phyloP scores from a whole-genome alignment of 352 stramenopile species.

The Plasmopara viticola region DNA sequence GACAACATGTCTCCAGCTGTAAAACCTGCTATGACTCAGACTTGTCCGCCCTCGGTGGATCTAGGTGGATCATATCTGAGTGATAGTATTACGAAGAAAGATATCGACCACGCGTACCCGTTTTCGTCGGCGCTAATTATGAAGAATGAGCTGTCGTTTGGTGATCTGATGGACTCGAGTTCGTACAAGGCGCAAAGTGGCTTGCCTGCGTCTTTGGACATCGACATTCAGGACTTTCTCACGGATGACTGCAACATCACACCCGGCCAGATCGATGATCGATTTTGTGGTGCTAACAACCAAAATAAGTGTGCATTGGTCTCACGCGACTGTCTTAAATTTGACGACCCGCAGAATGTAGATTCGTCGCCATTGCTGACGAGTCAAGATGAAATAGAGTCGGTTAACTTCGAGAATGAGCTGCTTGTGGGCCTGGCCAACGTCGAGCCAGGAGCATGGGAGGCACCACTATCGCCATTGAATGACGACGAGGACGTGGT shows the following conservation, averaged over 20 bases:
- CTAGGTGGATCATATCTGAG: constrained; percentile 36
- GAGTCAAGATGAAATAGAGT: constrained; percentile 24
- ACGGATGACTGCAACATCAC: constrained; percentile 74
- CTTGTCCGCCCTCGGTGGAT: constrained; percentile 50
- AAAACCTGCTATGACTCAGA: constrained; percentile 58
- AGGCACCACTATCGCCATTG: constrained; percentile 72
- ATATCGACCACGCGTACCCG: constrained; percentile 31
- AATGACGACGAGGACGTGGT: constrained; percentile 83
- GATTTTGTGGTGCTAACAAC: constrained; percentile 26
- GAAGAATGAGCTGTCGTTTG: constrained; percentile 44
- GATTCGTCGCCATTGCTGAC: constrained; percentile 20
- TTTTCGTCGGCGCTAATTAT: constrained; percentile 34
- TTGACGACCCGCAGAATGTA: constrained; percentile 26
- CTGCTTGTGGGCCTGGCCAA: constrained; percentile 66
- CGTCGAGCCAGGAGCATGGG: constrained; percentile 69
- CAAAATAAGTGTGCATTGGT: constrained; percentile 56
- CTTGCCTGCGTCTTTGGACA: constrained; percentile 37
- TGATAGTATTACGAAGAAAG: constrained; percentile 35
- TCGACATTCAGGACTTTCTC: constrained; percentile 78
- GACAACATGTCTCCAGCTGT: constrained; percentile 83
- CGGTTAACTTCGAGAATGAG: constrained; percentile 54
- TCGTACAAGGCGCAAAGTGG: constrained; percentile 18
- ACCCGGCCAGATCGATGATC: constrained; percentile 37
- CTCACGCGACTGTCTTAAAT: constrained; percentile 65
- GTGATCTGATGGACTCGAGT: constrained; percentile 27